Percentiles rank a stretch among this genome's conserved stretches.
These are phyloP conservation scores for Paramecium tetraurelia DNA, from an alignment of 73 alveolate species.

Conservation along the genomic window DNA sequence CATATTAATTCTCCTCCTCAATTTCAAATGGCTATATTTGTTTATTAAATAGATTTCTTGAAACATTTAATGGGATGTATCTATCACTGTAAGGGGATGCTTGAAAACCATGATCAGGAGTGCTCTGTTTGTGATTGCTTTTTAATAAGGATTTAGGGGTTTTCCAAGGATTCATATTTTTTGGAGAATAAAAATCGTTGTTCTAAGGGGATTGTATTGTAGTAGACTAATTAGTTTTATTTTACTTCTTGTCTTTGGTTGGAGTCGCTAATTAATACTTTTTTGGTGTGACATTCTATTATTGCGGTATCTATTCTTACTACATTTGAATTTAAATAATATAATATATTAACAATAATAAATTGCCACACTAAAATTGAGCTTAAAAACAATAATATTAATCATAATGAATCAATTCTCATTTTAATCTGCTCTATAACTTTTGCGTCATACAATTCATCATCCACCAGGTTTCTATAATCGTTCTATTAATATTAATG, in stretches of 20 bases:
- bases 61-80: conserved; percentile 13
- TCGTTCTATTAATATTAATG: neutral
- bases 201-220: neutral
- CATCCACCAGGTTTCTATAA: neutral
- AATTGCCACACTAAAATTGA: neutral
- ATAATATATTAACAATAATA: neutral
- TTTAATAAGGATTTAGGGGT: conserved; percentile 29
- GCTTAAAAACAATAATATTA: neutral
- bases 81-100: conserved; percentile 38
- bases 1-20: neutral
- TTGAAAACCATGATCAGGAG: neutral
- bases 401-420: neutral
- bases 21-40: conserved; percentile 31
- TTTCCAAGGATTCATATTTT: conserved; percentile 38
- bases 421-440: neutral
- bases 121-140: neutral
- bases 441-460: neutral
- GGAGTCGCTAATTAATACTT: neutral
- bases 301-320: neutral
- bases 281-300: neutral
- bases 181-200: neutral
- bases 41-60: conserved; percentile 14
- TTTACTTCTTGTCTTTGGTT: neutral
- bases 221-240: conserved; percentile 16
- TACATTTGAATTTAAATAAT: conserved; percentile 38